Evolutionary conservation across 2,329 filamentous ascomycete genomes (phyloP).

Genomic region (Alternaria postmessia): DNA sequence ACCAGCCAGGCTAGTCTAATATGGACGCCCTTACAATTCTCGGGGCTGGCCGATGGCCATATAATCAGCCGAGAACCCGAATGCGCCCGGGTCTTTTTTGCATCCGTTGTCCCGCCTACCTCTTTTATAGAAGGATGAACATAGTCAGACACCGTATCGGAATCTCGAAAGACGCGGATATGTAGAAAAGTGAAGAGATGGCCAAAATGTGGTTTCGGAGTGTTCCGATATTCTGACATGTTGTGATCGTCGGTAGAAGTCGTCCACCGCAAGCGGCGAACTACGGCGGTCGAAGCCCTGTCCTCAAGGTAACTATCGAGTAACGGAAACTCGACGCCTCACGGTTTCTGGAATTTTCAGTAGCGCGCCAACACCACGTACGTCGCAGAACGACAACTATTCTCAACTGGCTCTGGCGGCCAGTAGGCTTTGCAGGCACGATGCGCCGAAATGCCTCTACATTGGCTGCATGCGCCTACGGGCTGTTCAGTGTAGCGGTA

Average conservation of each 20-base stretch:
- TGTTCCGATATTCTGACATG: conserved; percentile 2
- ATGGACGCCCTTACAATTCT: conserved; percentile 16
- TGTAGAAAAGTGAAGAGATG: not conserved
- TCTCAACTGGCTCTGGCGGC: conserved; percentile 9
- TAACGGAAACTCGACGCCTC: conserved; percentile 39
- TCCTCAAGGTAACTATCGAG: conserved; percentile 42
- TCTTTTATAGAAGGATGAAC: not conserved
- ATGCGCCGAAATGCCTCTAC: conserved; percentile 10
- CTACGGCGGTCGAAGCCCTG: conserved; percentile 22
- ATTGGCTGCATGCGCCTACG: conserved; percentile 15
- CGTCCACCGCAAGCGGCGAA: conserved; percentile 22
- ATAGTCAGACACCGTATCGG: not conserved
- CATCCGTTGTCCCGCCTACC: not conserved
- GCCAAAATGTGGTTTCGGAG: not conserved
- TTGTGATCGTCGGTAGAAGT: conserved; percentile 2
- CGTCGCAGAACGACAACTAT: conserved; percentile 8
- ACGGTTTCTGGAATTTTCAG: conserved; percentile 10
- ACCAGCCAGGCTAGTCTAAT: conserved; percentile 24
- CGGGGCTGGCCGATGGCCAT: conserved; percentile 37
- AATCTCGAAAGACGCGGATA: not conserved
- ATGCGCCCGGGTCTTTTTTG: conserved; percentile 3
- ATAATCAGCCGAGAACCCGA: conserved; percentile 13
- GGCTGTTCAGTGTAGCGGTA: conserved; percentile 16
- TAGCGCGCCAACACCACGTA: conserved; percentile 24
- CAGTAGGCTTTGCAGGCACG: conserved; percentile 15